phyloP scores from a whole-genome alignment of 2,329 filamentous ascomycete species.

The Penicillium sp. region DNA sequence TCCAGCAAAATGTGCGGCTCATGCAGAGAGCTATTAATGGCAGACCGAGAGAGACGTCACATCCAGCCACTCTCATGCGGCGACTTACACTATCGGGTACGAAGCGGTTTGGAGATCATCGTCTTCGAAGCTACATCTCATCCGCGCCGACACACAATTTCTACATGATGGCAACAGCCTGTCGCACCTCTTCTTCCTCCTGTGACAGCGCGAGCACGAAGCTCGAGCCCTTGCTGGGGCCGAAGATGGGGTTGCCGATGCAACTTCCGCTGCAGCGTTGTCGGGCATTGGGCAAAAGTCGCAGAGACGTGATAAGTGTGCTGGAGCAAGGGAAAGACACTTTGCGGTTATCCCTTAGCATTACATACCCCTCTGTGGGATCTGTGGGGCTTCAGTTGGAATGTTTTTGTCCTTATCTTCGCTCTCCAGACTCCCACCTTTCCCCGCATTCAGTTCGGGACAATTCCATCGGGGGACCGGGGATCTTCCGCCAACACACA shows the following conservation, averaged over 20 bases:
- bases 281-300: background rate
- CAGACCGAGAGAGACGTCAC: background rate
- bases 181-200: slow-evolving; percentile 47
- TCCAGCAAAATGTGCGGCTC: background rate
- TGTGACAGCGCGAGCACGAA: slow-evolving; percentile 44
- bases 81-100: slow-evolving; percentile 42
- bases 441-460: too few relatives aligned
- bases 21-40: background rate
- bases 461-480: too few relatives aligned
- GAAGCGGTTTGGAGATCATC: slow-evolving; percentile 40
- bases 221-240: slow-evolving; percentile 19
- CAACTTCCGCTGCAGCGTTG: background rate
- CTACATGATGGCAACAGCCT: slow-evolving; percentile 39
- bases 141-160: slow-evolving; percentile 38
- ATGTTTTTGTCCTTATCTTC: too few relatives aligned
- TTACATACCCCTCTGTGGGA: too few relatives aligned
- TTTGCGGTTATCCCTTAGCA: too few relatives aligned
- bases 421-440: too few relatives aligned
- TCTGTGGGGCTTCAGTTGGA: too few relatives aligned
- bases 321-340: too few relatives aligned
- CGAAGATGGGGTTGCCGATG: background rate
- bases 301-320: background rate
- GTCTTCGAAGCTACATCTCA: slow-evolving; percentile 44
- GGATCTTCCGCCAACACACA: too few relatives aligned
- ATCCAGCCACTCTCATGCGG: background rate